Conservation (phyloP, 2,329 filamentous ascomycete species). For the Podosphaera xanthii region DNA sequence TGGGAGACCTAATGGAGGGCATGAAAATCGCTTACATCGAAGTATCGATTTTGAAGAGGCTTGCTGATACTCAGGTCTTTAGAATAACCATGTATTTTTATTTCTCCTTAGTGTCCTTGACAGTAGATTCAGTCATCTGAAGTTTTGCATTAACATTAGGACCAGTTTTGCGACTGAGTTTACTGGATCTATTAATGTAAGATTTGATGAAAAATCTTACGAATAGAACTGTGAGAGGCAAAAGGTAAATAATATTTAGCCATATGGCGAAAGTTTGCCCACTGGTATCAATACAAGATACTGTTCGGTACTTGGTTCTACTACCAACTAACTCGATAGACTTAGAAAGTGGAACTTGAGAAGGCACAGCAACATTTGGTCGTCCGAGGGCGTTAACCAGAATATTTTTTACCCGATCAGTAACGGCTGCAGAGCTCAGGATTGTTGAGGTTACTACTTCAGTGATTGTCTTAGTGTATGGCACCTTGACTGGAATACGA, state of each 20-base stretch:
- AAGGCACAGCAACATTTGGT: constrained; percentile 23
- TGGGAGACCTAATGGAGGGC: too few species aligned
- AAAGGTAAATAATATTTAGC: constrained; percentile 43
- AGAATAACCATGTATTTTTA: too few species aligned
- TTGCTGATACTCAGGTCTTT: too few species aligned
- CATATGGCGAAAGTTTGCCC: constrained; percentile 48
- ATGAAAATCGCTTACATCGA: too few species aligned
- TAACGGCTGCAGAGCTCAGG: constrained; percentile 17
- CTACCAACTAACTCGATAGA: constrained; percentile 6
- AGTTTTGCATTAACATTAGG: constrained; percentile 17
- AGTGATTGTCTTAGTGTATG: constrained; percentile 1
- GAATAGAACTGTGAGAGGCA: constrained; percentile 44
- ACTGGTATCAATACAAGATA: constrained; percentile 44
- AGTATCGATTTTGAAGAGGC: too few species aligned
- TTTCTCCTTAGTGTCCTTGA: too few species aligned
- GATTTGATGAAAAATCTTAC: constrained; percentile 44
- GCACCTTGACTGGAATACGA: constrained; percentile 34
- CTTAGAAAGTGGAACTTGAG: neutral
- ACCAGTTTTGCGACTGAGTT: constrained; percentile 17
- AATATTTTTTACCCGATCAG: constrained; percentile 25
- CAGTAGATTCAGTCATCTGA: too few species aligned
- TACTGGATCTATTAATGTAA: constrained; percentile 25
- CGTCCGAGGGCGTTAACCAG: constrained; percentile 41
- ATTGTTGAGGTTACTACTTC: neutral
- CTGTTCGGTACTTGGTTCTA: constrained; percentile 23